Conservation (phyloP, 305 asterid genomes). For the Fraxinus greggii region DNA sequence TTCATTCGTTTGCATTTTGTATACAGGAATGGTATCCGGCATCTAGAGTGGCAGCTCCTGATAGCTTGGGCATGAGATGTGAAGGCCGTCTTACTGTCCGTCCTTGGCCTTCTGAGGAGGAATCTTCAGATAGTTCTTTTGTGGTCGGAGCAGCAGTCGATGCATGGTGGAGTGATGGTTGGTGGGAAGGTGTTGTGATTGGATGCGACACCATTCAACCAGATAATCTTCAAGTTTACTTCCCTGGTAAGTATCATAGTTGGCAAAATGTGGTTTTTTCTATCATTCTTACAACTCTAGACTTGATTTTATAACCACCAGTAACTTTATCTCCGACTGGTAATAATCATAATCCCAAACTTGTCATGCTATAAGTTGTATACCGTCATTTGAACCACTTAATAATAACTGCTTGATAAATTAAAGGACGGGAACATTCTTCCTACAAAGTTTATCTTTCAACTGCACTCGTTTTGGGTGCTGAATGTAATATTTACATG, state of each 20-base stretch:
- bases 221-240: conserved; percentile 30
- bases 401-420: neutral
- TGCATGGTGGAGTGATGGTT: conserved; percentile 47
- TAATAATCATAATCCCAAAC: neutral
- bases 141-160: conserved; percentile 43
- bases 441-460: neutral
- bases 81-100: conserved; percentile 39
- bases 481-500: neutral
- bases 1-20: neutral
- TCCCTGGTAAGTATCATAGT: conserved; percentile 30
- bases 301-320: neutral
- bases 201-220: conserved; percentile 19
- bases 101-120: conserved; percentile 33
- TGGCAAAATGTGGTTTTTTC: neutral
- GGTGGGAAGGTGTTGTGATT: conserved; percentile 51
- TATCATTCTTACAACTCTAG: neutral
- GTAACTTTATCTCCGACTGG: neutral
- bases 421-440: neutral
- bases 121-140: conserved; percentile 11
- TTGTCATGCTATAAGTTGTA: neutral
- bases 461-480: neutral
- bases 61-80: conserved; percentile 41
- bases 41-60: conserved; percentile 34
- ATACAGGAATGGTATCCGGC: conserved; percentile 41
- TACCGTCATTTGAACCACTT: neutral